Conservation (phyloP, 306 rosid species). For the Fragaria iinumae region DNA sequence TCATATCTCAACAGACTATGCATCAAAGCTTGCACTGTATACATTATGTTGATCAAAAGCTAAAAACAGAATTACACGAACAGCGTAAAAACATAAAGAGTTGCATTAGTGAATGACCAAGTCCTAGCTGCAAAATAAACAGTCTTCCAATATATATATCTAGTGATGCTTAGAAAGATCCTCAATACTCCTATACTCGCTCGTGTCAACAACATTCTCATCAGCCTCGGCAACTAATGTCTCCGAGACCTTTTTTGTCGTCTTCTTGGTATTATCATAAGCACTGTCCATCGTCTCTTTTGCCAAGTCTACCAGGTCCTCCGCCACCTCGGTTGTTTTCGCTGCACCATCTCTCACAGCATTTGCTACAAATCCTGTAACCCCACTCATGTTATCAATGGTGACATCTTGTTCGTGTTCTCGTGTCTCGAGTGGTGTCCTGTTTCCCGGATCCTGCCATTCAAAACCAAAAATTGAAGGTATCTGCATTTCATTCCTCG, state of each 20-base stretch:
- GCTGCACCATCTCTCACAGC: conserved; percentile 29
- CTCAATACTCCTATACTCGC: conserved; percentile 52
- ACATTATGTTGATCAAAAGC: too few relatives aligned
- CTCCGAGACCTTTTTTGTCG: conserved; percentile 24
- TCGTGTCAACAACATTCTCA: conserved; percentile 53
- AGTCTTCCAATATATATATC: too few relatives aligned
- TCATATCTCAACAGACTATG: too few relatives aligned
- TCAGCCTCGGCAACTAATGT: conserved; percentile 57
- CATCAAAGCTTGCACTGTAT: too few relatives aligned
- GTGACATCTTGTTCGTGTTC: neutral
- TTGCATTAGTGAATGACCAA: too few relatives aligned
- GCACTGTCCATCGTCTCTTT: conserved; percentile 43
- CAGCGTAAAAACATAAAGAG: too few relatives aligned
- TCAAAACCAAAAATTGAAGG: neutral
- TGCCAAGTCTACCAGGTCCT: conserved; percentile 28
- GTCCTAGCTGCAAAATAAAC: too few relatives aligned
- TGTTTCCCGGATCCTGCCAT: neutral
- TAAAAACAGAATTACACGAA: too few relatives aligned
- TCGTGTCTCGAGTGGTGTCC: neutral
- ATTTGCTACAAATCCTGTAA: conserved; percentile 23
- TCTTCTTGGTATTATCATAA: conserved; percentile 46
- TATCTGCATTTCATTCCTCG: neutral
- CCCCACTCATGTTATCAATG: conserved; percentile 8
- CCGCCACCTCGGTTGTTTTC: conserved; percentile 31
- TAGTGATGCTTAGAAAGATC: conserved; percentile 18